Conservation (phyloP, 768 basidiomycete genomes). For the Plicaturopsis crispa region DNA sequence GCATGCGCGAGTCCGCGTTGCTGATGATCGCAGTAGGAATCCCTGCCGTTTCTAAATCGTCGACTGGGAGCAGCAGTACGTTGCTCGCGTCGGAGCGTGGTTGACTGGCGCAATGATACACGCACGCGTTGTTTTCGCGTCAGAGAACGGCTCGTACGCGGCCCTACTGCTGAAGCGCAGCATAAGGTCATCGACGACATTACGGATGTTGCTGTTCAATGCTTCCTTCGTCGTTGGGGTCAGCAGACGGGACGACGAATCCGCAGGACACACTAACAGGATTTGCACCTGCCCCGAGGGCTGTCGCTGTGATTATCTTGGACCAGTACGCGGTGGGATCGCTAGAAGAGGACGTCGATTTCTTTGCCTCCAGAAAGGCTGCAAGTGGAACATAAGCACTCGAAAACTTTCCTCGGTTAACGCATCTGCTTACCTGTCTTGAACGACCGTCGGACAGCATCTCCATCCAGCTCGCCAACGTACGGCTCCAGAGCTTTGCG, state of each 20-base stretch:
- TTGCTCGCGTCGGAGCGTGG: not conserved
- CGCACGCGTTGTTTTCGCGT: slow-evolving; percentile 37
- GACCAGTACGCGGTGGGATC: slow-evolving; percentile 65
- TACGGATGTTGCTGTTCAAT: slow-evolving; percentile 42
- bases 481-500: slow-evolving; percentile 59
- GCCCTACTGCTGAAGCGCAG: slow-evolving; percentile 60
- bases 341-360: slow-evolving; percentile 49
- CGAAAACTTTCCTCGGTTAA: not conserved
- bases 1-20: slow-evolving; percentile 67
- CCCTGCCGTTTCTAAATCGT: slow-evolving; percentile 33
- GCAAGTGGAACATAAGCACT: slow-evolving; percentile 26
- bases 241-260: not conserved
- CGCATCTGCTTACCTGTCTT: slow-evolving; percentile 34
- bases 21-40: slow-evolving; percentile 56
- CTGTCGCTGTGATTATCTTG: slow-evolving; percentile 70
- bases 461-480: slow-evolving; percentile 52
- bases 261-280: slow-evolving; percentile 32
- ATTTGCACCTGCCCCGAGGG: slow-evolving; percentile 67
- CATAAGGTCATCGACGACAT: slow-evolving; percentile 58
- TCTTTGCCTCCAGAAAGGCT: slow-evolving; percentile 44
- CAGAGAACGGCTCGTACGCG: slow-evolving; percentile 59
- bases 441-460: slow-evolving; percentile 49
- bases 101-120: not conserved
- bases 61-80: slow-evolving; percentile 26
- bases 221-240: slow-evolving; percentile 24